phyloP scores from a whole-genome alignment of 2,329 filamentous ascomycete species.

The Colletotrichum plurivorum region DNA sequence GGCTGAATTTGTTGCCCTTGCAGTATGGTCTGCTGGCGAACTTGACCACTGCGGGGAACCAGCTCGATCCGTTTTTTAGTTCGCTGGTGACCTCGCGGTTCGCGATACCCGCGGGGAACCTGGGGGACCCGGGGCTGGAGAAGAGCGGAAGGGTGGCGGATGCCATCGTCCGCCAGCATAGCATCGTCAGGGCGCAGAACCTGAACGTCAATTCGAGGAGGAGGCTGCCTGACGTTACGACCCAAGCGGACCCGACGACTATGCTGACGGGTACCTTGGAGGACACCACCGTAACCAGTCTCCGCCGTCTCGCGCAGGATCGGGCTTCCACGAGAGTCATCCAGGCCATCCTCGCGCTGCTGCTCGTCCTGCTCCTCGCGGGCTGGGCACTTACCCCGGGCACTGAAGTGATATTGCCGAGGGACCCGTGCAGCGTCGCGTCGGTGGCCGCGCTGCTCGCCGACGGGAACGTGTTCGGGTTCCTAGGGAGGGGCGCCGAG shows the following conservation, averaged over 20 bases:
- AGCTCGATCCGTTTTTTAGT: constrained; percentile 54
- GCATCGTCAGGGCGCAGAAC: constrained; percentile 53
- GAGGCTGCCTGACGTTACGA: constrained; percentile 36
- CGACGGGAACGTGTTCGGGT: constrained; percentile 53
- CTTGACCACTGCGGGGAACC: constrained; percentile 44
- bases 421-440: constrained; percentile 52
- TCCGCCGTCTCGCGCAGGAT: constrained; percentile 48
- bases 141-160: constrained; percentile 44
- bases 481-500: constrained; percentile 46
- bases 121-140: constrained; percentile 43
- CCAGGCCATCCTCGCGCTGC: constrained; percentile 48
- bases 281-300: constrained; percentile 37
- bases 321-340: constrained; percentile 50
- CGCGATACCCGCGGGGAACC: constrained; percentile 46
- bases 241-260: constrained; percentile 12
- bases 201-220: constrained; percentile 45
- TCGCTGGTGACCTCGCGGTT: constrained; percentile 51
- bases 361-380: constrained; percentile 46
- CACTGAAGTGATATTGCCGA: constrained; percentile 45
- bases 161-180: constrained; percentile 53
- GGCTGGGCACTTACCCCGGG: constrained; percentile 48
- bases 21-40: constrained; percentile 49
- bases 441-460: constrained; percentile 53
- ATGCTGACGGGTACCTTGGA: constrained; percentile 35
- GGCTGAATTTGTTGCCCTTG: constrained; percentile 45